Evolutionary conservation across 139 green algal genomes (phyloP).

Genomic region (Picochlorum costavermella): DNA sequence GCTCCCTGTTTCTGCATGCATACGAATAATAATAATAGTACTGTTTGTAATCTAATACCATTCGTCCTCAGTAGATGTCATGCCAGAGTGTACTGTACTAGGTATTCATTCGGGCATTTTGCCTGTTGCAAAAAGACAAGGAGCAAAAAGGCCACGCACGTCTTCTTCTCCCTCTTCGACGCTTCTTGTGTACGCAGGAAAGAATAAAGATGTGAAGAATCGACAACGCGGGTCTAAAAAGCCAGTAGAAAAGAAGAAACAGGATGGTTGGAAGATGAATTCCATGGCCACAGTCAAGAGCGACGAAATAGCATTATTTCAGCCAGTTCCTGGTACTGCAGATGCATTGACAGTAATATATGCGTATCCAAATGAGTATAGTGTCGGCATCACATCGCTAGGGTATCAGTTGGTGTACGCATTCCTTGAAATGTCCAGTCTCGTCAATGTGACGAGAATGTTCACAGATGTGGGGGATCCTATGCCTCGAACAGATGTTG

Average conservation of each 20-base stretch:
- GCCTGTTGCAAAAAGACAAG: no score
- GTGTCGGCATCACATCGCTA: slow-evolving; percentile 41
- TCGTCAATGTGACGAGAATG: slow-evolving; percentile 21
- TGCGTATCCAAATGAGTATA: slow-evolving; percentile 48
- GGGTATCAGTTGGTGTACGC: slow-evolving; percentile 48
- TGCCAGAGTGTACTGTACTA: no score
- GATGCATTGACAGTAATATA: slow-evolving; percentile 27
- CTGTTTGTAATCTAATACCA: no score
- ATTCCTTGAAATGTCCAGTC: slow-evolving; percentile 22
- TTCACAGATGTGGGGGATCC: slow-evolving; percentile 43
- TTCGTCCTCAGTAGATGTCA: no score
- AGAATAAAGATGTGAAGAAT: neutral
- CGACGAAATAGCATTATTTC: slow-evolving; percentile 13
- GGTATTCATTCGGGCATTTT: no score
- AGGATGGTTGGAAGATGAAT: neutral
- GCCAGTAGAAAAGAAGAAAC: neutral
- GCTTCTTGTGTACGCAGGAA: neutral
- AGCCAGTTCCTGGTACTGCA: slow-evolving; percentile 9
- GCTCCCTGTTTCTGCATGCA: no score
- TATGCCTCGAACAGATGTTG: neutral
- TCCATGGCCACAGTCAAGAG: slow-evolving; percentile 10
- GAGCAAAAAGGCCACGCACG: neutral
- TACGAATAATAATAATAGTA: no score
- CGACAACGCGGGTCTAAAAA: neutral
- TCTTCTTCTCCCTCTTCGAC: neutral